Percentiles rank a stretch among this genome's conserved stretches.
These are phyloP conservation scores for Termitomyces bulborhizus DNA, from an alignment of 768 basidiomycete genomes.

Conservation along the genomic window DNA sequence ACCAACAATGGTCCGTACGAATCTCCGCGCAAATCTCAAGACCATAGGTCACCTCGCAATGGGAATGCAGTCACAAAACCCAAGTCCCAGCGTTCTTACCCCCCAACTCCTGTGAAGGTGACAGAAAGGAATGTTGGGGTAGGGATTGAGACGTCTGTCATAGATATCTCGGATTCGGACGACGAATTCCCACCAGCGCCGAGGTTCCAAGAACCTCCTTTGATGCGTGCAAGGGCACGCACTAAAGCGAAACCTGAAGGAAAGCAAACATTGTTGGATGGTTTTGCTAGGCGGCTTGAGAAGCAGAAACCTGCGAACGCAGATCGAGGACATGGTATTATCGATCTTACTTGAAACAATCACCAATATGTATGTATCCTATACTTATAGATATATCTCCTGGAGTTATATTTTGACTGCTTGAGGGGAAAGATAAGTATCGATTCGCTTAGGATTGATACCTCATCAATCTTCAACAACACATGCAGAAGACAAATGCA, in stretches of 20 bases:
- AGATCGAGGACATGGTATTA: conserved; percentile 3
- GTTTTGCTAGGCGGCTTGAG: background rate
- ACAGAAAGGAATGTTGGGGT: background rate
- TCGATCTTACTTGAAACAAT: conserved; percentile 12
- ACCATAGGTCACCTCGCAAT: conserved; percentile 14
- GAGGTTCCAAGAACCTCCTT: conserved; percentile 3
- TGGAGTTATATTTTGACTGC: too few relatives aligned
- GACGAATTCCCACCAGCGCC: conserved; percentile 3
- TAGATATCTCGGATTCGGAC: conserved; percentile 36
- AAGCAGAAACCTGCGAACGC: background rate
- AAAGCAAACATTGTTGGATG: conserved; percentile 6
- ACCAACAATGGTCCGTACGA: conserved; percentile 3
- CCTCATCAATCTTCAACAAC: too few relatives aligned
- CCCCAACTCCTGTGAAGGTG: conserved; percentile 7
- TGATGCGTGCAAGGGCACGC: conserved; percentile 12
- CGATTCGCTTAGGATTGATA: too few relatives aligned
- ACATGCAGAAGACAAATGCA: too few relatives aligned
- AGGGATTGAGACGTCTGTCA: conserved; percentile 13
- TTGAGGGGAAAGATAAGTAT: too few relatives aligned
- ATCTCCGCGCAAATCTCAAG: conserved; percentile 16
- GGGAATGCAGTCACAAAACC: background rate
- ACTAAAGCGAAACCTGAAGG: background rate
- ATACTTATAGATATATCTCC: too few relatives aligned
- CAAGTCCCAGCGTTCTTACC: background rate
- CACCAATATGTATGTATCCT: background rate